phyloP scores from a whole-genome alignment of 352 stramenopile species.

The Peronospora farinosa region DNA sequence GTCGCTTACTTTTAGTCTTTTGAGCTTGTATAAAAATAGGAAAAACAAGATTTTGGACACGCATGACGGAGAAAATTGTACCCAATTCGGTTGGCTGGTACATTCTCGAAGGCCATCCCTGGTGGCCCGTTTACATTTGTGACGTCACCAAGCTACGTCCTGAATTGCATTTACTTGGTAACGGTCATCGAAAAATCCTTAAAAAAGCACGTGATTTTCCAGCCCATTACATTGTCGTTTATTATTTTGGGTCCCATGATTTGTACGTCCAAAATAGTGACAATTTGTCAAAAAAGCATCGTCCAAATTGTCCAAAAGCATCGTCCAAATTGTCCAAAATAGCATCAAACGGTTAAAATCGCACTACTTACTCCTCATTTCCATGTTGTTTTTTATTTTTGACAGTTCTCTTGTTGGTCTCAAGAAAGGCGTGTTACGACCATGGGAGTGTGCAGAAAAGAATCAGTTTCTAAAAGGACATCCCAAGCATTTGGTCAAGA shows the following conservation, averaged over 20 bases:
- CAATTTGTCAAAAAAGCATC: no score
- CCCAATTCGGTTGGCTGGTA: conserved; percentile 79
- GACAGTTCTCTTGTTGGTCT: conserved; percentile 46
- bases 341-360: no score
- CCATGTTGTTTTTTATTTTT: no score
- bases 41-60: not conserved
- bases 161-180: conserved; percentile 58
- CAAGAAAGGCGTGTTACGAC: conserved; percentile 59
- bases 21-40: no score
- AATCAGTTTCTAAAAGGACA: conserved; percentile 62
- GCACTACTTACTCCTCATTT: not conserved
- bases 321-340: no score
- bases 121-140: conserved; percentile 84
- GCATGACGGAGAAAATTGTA: conserved; percentile 21
- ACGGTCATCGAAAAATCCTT: conserved; percentile 58
- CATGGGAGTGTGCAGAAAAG: conserved; percentile 72
- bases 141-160: conserved; percentile 69
- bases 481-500: conserved; percentile 65
- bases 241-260: conserved; percentile 78
- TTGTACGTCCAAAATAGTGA: no score
- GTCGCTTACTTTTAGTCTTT: not conserved
- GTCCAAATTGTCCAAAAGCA: no score
- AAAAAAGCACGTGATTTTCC: conserved; percentile 72
- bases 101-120: conserved; percentile 80
- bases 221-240: conserved; percentile 66